Base-by-base conservation (phyloP, 2,329 filamentous ascomycete genomes). In the Helminthosporium solani region DNA sequence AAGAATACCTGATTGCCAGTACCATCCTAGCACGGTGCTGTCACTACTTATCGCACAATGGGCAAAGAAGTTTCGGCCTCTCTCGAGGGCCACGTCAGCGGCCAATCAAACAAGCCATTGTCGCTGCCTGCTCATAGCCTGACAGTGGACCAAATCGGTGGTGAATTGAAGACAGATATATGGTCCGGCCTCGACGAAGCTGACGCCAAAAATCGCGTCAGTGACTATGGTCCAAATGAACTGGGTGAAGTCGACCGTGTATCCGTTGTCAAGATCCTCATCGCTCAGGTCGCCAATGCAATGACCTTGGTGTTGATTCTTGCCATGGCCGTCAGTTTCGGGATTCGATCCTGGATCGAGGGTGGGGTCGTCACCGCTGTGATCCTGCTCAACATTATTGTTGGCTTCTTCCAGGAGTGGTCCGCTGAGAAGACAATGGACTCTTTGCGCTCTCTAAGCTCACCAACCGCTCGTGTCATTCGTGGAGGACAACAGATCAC, bases 281-380 rank as follows among this genome's bases (percentile, higher is more conserved):
- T 86, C 47, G 84, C 85, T 57, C 86, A 90, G 66, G 68, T 88
- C 16, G 81, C 83, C 65, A 90, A 90, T 75, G 86, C 87, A 46
- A 89, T 90, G 86, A 86, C 87, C 53, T 65, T 87, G 66, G 84
- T 84, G 63, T 58, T 30, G 14, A 39, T 39, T 5, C 20, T 44
- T 7, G 74, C 72, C 30, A 76, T 76, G 74, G 71, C 67, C 11
- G 73, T 76, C 33, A 74, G 71, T 34, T 76, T 75, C 52, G 74
- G 68, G 20, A 75, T 76, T 46, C 47, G 60, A 20, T 75, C 72
- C 1, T 76, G 66, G 62, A 75, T 76, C 43, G 74, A 76, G 61
- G 74, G 73, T 40, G 73, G 73, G 38, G 73, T 76, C 7, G 64
- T 75, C 12, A 65, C 72, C 16, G 69, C 65, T 37, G 71, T 76